Percentiles rank a stretch among this genome's conserved stretches.
These are phyloP conservation scores for Globomyces pollinis-pini DNA, from an alignment of 192 early-diverging fungal species.

Conservation along the genomic window DNA sequence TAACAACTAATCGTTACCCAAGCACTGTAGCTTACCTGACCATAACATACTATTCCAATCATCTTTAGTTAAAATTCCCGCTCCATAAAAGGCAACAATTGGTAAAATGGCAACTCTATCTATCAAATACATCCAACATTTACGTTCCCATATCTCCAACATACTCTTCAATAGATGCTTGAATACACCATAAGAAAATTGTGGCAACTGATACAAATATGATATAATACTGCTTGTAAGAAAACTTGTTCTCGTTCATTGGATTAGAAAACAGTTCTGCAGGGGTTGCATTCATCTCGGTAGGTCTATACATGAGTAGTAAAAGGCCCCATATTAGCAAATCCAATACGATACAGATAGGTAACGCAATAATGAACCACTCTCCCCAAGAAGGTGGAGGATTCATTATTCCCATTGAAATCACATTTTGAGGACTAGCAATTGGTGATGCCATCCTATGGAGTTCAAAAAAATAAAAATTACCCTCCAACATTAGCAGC, in stretches of 20 bases:
- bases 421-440: slow-evolving; percentile 94
- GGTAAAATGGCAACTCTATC: slow-evolving; percentile 90
- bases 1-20: slow-evolving; percentile 41
- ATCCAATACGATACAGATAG: slow-evolving; percentile 73
- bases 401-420: slow-evolving; percentile 87
- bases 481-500: slow-evolving; percentile 95
- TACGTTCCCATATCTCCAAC: slow-evolving; percentile 97
- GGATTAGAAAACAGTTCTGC: slow-evolving; percentile 25
- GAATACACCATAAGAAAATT: slow-evolving; percentile 85
- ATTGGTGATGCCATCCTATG: slow-evolving; percentile 97
- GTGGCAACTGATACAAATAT: slow-evolving; percentile 63
- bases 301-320: slow-evolving; percentile 71
- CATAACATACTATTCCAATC: slow-evolving; percentile 96
- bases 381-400: slow-evolving; percentile 82
- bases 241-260: slow-evolving; percentile 25
- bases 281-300: slow-evolving; percentile 35
- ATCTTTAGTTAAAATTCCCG: slow-evolving; percentile 86
- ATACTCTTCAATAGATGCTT: slow-evolving; percentile 59
- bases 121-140: too few species aligned
- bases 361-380: slow-evolving; percentile 85
- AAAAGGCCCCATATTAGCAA: slow-evolving; percentile 76
- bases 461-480: too few species aligned
- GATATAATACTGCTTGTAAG: slow-evolving; percentile 69
- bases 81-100: slow-evolving; percentile 79
- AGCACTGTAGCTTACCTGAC: slow-evolving; percentile 56